Conservation (phyloP, 306 rosid species). For the Trifolium dubium region DNA sequence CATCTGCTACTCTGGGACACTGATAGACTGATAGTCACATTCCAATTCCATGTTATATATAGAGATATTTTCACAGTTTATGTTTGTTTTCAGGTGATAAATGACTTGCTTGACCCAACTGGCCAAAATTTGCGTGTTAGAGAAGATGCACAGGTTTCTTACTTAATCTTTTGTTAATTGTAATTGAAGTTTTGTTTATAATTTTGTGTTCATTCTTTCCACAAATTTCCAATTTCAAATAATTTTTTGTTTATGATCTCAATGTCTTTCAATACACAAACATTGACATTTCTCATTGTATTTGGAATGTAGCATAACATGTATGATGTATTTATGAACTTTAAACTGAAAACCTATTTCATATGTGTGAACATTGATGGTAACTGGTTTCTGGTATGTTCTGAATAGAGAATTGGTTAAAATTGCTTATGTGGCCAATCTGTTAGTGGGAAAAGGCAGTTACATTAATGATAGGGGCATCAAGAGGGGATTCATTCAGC, state of each 20-base stretch:
- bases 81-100: slow-evolving; percentile 79
- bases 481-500: not conserved
- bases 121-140: slow-evolving; percentile 98
- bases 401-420: not conserved
- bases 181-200: slow-evolving; percentile 16
- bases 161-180: slow-evolving; percentile 32
- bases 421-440: not conserved
- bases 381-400: not conserved
- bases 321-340: slow-evolving; percentile 9
- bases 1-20: slow-evolving; percentile 5
- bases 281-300: slow-evolving; percentile 14
- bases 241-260: slow-evolving; percentile 17
- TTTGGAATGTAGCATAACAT: slow-evolving; percentile 33
- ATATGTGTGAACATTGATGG: slow-evolving; percentile 1
- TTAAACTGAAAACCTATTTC: not conserved
- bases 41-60: slow-evolving; percentile 17
- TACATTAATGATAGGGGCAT: not conserved
- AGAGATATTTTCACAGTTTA: slow-evolving; percentile 32
- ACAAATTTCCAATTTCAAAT: slow-evolving; percentile 6
- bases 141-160: slow-evolving; percentile 96
- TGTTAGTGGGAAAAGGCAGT: not conserved
- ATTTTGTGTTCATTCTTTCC: slow-evolving; percentile 2
- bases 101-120: slow-evolving; percentile 99
- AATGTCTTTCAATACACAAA: not conserved
- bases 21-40: slow-evolving; percentile 1